A percentile compares a stretch with the other conserved stretches of the same genome.
These are phyloP conservation scores for Kwoniella sp. DNA, from an alignment of 768 basidiomycete genomes.

Conservation along the genomic window DNA sequence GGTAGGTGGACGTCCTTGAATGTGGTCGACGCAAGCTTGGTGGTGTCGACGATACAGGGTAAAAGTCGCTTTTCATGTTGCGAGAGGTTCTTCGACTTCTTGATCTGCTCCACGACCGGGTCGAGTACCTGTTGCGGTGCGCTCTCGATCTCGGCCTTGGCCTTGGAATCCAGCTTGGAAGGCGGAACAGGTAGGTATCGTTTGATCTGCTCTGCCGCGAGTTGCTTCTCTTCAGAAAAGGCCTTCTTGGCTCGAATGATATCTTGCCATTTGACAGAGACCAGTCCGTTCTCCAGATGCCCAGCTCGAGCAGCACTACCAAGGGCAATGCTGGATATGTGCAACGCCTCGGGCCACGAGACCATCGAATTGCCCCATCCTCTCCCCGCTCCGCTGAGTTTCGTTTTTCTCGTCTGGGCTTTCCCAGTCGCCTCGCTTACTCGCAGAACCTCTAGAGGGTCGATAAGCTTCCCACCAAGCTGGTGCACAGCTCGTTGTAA, in stretches of 20 bases:
- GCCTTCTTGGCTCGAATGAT: conserved; percentile 16
- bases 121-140: conserved; percentile 45
- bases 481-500: conserved; percentile 24
- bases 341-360: conserved; percentile 11
- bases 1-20: conserved; percentile 87
- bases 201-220: conserved; percentile 24
- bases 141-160: conserved; percentile 25
- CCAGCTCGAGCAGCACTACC: conserved; percentile 7
- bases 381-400: conserved; percentile 8
- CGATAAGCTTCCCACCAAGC: conserved; percentile 21
- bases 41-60: conserved; percentile 78
- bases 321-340: conserved; percentile 18
- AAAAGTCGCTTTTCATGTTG: conserved; percentile 75
- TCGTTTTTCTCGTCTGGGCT: conserved; percentile 5
- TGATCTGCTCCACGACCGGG: conserved; percentile 71
- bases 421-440: conserved; percentile 3
- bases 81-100: conserved; percentile 69
- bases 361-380: conserved; percentile 16
- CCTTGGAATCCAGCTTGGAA: background rate
- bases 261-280: conserved; percentile 19
- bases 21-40: conserved; percentile 60
- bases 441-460: conserved; percentile 3
- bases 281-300: background rate
- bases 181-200: conserved; percentile 3
- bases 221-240: conserved; percentile 4